Base-by-base conservation (phyloP, 768 basidiomycete genomes). In the Kwoniella heveanensis region DNA sequence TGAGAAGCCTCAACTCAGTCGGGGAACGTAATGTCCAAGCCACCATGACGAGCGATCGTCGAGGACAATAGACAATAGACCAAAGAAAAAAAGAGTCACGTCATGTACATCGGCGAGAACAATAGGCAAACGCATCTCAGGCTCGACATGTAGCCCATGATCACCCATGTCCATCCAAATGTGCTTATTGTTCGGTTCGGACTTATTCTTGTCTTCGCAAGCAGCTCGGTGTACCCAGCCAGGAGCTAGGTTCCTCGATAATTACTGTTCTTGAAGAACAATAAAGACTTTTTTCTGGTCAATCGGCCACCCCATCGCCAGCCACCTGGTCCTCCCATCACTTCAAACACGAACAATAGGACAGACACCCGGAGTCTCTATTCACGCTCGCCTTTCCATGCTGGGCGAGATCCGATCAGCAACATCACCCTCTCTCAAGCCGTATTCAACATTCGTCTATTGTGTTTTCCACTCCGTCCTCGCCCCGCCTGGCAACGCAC, bases 1-100 rank as follows among this genome's bases (percentile, higher is more conserved):
- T n/a, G n/a, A n/a, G n/a, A n/a, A n/a, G n/a, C n/a, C n/a, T n/a
- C n/a, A n/a, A n/a, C n/a, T n/a, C n/a, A n/a, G n/a, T n/a, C n/a
- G 32, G 32, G 32, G 13, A 6, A 32, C 7, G 32, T 5, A 32
- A 6, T 13, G 13, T 6, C 39, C 39, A 44, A 44, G 39, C 39
- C 39, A 44, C 39, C 39, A 44, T 44, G 39, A 44, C 39, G 39
- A 44, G 17, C n/a, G 39, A 44, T 44, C 39, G 39, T 44, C 39
- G 39, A 44, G 39, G 19, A 44, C 39, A 44, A 44, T 44, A 32
- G n/a, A n/a, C n/a, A n/a, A n/a, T n/a, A n/a, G n/a, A n/a, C n/a
- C n/a, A n/a, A n/a, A n/a, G n/a, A n/a, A 32, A 32, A 32, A 32
- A 32, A 32, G 32, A 6, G 32, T 32, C 5, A 5, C 5, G 32